Evolutionary conservation across 2,329 filamentous ascomycete genomes (phyloP), one percentile per base, ranked within the genome.

Genomic region (Chrysoporthe austroafricana): DNA sequence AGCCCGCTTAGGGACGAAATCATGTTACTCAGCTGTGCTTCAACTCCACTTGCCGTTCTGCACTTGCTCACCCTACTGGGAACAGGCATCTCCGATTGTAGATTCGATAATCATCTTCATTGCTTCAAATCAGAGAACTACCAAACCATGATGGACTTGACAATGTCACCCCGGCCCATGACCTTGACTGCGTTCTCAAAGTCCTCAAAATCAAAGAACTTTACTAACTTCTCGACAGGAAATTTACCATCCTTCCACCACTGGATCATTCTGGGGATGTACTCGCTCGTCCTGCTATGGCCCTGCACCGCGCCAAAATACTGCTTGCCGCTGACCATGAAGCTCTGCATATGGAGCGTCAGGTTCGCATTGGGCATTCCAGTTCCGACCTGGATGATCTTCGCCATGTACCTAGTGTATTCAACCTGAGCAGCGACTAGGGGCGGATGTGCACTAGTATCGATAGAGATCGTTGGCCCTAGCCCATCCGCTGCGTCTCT

Each of bases 381-480:
- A 0, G 80, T 80, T 0, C 85, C 84, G 21, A 86, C 81, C 70
- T 85, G 81, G 6, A 86, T 78, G 36, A 85, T 77, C 69, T 81
- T 82, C 1, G 83, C 85, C 66, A 78, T 78, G 42, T 79, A 79
- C 14, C 80, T 74, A 5, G 83, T 79, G 44, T 79, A 78, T 1
- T 80, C 76, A 2, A 85, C 69, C 1, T 78, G 79, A 3, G 80
- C 80, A 9, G 80, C 75, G 18, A 85, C 67, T 4, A 69, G 64
- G 74, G 66, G 85, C 69, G 50, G 78, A 67, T 48, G 79, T 0
- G 82, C 85, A 1, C 82, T 86, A 0, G 84, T 85, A 64, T 87
- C 85, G 62, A 87, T 77, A 4, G 78, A 78, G 44, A 85, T 75
- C 2, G 79, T 81, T 0, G 81, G 77, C 0, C 84, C 84, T 0